A percentile compares a stretch with the other conserved stretches of the same genome.
Evolutionary conservation across 306 rosid genomes (phyloP).

Genomic region (Dalbergia oliveri): DNA sequence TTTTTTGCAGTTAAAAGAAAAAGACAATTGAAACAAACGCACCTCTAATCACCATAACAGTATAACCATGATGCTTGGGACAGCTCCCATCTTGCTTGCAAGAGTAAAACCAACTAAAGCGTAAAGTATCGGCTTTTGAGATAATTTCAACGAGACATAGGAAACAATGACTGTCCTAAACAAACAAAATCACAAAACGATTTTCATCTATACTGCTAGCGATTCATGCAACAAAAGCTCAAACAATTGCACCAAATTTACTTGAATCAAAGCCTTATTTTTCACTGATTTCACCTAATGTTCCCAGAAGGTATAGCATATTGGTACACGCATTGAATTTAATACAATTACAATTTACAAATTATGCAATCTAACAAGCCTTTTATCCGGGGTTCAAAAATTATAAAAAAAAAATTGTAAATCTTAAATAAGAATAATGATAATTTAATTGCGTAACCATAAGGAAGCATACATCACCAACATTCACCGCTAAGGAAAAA

Average conservation of each 20-base stretch:
- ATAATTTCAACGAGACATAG: background rate
- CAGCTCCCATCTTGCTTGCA: background rate
- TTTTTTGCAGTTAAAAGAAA: too few relatives aligned
- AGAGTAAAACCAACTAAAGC: background rate
- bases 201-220: background rate
- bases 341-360: background rate
- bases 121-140: background rate
- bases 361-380: background rate
- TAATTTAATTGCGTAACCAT: background rate
- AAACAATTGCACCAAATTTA: too few relatives aligned
- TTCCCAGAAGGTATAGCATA: too few relatives aligned
- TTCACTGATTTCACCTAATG: background rate
- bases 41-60: background rate
- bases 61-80: too few relatives aligned
- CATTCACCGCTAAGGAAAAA: background rate
- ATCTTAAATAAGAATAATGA: background rate
- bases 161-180: background rate
- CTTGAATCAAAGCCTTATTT: background rate
- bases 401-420: too few relatives aligned
- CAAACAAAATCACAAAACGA: background rate
- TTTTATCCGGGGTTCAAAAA: background rate
- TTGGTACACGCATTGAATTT: constrained; percentile 9
- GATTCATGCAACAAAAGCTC: background rate
- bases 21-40: too few relatives aligned
- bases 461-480: background rate